A percentile compares a stretch with the other conserved stretches of the same genome.
phyloP scores from a whole-genome alignment of 2,329 filamentous ascomycete species.

The Pseudocercospora fuligena region DNA sequence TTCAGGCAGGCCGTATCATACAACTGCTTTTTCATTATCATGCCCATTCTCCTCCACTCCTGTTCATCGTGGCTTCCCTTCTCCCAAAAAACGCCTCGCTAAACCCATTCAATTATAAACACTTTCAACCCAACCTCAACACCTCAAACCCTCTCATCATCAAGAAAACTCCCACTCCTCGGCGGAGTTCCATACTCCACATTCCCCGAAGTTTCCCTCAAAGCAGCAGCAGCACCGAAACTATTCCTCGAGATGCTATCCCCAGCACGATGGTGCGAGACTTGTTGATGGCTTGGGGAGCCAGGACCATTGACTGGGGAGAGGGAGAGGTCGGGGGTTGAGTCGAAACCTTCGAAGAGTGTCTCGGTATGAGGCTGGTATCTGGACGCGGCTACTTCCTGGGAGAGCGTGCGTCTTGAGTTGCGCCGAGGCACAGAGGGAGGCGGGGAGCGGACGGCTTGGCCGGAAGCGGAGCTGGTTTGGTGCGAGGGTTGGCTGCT shows the following conservation, averaged over 20 bases:
- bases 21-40: too few species aligned
- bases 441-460: conserved; percentile 15
- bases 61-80: too few species aligned
- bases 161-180: not conserved
- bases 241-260: conserved; percentile 39
- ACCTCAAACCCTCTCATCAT: conserved; percentile 6
- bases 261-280: conserved; percentile 35
- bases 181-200: conserved; percentile 25
- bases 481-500: conserved; percentile 9
- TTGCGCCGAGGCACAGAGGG: conserved; percentile 34
- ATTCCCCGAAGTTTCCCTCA: conserved; percentile 26
- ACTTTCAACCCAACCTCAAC: not conserved
- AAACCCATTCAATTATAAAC: not conserved
- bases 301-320: not conserved
- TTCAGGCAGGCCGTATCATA: too few species aligned
- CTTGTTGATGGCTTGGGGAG: conserved; percentile 18
- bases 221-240: conserved; percentile 35
- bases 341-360: conserved; percentile 37
- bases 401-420: conserved; percentile 32
- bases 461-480: not conserved
- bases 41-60: too few species aligned
- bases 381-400: conserved; percentile 22
- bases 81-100: too few species aligned
- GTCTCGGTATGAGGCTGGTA: conserved; percentile 18
- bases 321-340: conserved; percentile 12